Conservation (phyloP, 1,139 yeast genomes). For the Diutina mesorugosa region DNA sequence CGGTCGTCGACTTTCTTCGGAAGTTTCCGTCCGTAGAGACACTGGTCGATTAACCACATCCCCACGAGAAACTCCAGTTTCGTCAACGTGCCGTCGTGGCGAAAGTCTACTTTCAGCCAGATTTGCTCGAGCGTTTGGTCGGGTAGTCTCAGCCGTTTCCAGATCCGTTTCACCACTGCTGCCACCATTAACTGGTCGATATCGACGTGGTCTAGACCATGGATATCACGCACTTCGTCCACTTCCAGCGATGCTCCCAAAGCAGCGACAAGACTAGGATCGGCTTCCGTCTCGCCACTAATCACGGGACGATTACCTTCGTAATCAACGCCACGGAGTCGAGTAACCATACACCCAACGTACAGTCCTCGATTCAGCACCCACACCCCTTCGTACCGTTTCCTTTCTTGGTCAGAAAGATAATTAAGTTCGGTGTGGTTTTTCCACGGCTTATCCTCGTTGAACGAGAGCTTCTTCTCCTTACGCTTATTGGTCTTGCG, state of each 20-base stretch:
- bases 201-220: slow-evolving; percentile 38
- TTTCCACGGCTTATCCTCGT: slow-evolving; percentile 95
- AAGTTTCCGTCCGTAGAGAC: slow-evolving; percentile 83
- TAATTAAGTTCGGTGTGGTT: slow-evolving; percentile 53
- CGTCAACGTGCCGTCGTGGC: slow-evolving; percentile 67
- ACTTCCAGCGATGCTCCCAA: background rate
- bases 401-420: slow-evolving; percentile 62
- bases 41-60: slow-evolving; percentile 93
- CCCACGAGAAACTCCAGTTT: slow-evolving; percentile 81
- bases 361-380: slow-evolving; percentile 71
- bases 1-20: slow-evolving; percentile 48
- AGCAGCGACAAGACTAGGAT: background rate
- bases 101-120: slow-evolving; percentile 70
- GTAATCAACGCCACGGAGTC: slow-evolving; percentile 22
- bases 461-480: slow-evolving; percentile 40
- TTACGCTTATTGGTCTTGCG: slow-evolving; percentile 35
- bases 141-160: slow-evolving; percentile 69
- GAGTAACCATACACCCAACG: slow-evolving; percentile 27
- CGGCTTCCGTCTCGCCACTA: background rate
- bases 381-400: slow-evolving; percentile 89
- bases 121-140: slow-evolving; percentile 49
- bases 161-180: slow-evolving; percentile 60
- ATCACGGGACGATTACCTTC: background rate
- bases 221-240: slow-evolving; percentile 8
- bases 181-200: background rate